Evolutionary conservation across 257 asterid genomes (phyloP).

Genomic region (Plectranthus barbatus): DNA sequence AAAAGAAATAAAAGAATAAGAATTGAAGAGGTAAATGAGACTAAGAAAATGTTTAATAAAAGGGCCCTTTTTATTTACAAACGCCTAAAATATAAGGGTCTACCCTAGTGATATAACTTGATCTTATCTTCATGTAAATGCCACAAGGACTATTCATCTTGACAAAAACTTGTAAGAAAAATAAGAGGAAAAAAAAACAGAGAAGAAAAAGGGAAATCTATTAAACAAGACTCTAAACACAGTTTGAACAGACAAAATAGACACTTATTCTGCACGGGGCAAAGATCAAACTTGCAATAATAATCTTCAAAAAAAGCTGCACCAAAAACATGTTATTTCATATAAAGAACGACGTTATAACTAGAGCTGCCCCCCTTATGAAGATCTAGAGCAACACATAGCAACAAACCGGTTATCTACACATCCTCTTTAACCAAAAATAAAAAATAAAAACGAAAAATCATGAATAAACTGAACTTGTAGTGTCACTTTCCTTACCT

Average conservation of each 20-base stretch:
- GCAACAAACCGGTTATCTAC: conserved; percentile 36
- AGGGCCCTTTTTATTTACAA: too few relatives aligned
- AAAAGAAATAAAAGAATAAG: too few relatives aligned
- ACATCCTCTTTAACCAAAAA: conserved; percentile 10
- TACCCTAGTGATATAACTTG: too few relatives aligned
- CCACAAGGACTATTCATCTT: too few relatives aligned
- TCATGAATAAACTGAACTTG: not conserved
- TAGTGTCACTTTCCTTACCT: conserved; percentile 6
- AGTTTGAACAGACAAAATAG: not conserved
- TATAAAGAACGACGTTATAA: not conserved
- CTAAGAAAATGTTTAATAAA: too few relatives aligned
- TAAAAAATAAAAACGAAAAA: conserved; percentile 8
- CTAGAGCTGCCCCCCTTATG: conserved; percentile 21
- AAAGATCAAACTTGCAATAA: not conserved
- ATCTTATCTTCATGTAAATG: too few relatives aligned
- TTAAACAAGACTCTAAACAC: not conserved
- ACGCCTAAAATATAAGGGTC: too few relatives aligned
- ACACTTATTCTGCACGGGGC: not conserved
- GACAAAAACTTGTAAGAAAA: too few relatives aligned
- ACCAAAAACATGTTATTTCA: not conserved
- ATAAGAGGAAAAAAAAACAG: not conserved
- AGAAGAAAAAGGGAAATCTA: too few relatives aligned
- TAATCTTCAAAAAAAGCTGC: not conserved
- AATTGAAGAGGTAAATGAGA: too few relatives aligned
- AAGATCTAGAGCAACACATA: conserved; percentile 16